Base-by-base conservation (phyloP, 2,329 filamentous ascomycete species). In the Pestalotiopsis sp. region DNA sequence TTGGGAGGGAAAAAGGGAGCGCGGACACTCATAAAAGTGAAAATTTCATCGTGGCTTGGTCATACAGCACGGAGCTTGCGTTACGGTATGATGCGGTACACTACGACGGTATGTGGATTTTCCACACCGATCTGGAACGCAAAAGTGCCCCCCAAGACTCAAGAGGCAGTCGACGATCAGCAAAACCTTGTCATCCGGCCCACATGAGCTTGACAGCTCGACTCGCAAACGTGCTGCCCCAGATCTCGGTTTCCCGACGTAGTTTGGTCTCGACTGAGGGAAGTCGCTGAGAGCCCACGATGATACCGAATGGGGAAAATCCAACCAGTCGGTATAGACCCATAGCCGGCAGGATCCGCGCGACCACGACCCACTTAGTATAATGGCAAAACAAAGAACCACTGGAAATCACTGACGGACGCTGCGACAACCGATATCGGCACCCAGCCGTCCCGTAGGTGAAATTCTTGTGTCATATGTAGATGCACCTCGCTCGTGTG, bases 321-420 rank as follows among this genome's bases (percentile, higher is more conserved):
- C 57, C 57, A 59, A 25, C 57, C 57, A 59, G 57, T 59, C 57
- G 57, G 57, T 27, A 59, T 27, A 36, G 57, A 27, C 25, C 57
- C 57, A 27, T 59, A 13, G 9, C 57, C 57, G 57, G 57, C 57
- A 36, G 57, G 20, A 36, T 59, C 57, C 57, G 57, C 57, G 27
- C 27, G n/a, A 52, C 27, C 2, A 52, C 57, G 57, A 36, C 57
- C 57, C 57, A 59, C 57, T 59, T 59, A 23, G 57, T 59, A 52
- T 52, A 36, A 52, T 52, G 45, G 45, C 45, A 20, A 52, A 52
- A 52, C 45, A 52, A 52, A 52, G 45, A 52, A 52, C 45, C 45
- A 52, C 45, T 52, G 45, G n/a, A 52, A 52, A 52, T 52, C 45
- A 52, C 23, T 52, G 45, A 52, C 45, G 17, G 45, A 52, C 1